Conservation (phyloP, 2,329 filamentous ascomycete species). For the Camillea tinctor region DNA sequence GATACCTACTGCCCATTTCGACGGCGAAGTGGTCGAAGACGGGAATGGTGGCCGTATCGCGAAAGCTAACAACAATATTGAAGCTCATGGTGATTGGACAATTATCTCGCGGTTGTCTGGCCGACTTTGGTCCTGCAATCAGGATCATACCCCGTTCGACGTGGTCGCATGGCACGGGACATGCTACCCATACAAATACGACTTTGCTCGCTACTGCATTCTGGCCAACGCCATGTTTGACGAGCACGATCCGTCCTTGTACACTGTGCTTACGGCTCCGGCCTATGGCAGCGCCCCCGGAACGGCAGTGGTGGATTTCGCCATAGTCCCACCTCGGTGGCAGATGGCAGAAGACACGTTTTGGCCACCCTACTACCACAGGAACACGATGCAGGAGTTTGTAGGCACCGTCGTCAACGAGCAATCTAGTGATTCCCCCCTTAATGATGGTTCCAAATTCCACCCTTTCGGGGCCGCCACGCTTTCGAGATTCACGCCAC, state of each 20-base stretch:
- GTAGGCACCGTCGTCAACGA: slow-evolving; percentile 58
- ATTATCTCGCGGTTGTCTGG: slow-evolving; percentile 9
- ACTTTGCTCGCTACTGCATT: slow-evolving; percentile 72
- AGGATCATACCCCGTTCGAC: slow-evolving; percentile 73
- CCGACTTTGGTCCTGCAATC: slow-evolving; percentile 61
- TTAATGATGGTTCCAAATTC: slow-evolving; percentile 55
- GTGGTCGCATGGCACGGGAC: slow-evolving; percentile 79
- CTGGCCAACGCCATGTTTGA: slow-evolving; percentile 73
- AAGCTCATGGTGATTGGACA: slow-evolving; percentile 3
- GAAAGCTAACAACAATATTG: slow-evolving; percentile 15
- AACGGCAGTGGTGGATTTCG: slow-evolving; percentile 68
- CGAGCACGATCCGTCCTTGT: slow-evolving; percentile 77
- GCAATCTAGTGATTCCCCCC: slow-evolving; percentile 51
- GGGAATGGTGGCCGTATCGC: slow-evolving; percentile 45
- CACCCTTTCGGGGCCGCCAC: slow-evolving; percentile 64
- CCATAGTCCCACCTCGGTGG: slow-evolving; percentile 72
- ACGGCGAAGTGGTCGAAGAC: slow-evolving; percentile 50
- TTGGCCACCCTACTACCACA: slow-evolving; percentile 71
- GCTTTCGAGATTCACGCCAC: slow-evolving; percentile 48
- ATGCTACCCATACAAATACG: slow-evolving; percentile 81
- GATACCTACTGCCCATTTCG: slow-evolving; percentile 66
- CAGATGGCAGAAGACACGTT: slow-evolving; percentile 68
- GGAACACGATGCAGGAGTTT: slow-evolving; percentile 66
- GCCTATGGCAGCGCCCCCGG: slow-evolving; percentile 54
- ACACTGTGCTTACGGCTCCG: slow-evolving; percentile 66